Conservation (phyloP, 2,329 filamentous ascomycete genomes). For the Pseudogymnoascus sp. region DNA sequence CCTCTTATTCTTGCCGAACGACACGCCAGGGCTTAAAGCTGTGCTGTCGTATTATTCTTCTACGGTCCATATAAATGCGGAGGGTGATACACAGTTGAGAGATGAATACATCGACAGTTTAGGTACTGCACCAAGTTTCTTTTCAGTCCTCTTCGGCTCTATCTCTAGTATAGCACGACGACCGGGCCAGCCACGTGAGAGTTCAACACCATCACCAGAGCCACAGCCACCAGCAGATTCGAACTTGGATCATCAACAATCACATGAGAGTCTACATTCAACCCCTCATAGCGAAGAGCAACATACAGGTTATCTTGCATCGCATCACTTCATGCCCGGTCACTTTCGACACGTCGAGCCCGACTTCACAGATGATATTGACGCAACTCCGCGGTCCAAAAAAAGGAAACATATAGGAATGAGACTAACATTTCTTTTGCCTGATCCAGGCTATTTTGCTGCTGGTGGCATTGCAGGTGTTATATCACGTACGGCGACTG, state of each 20-base stretch:
- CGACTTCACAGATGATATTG: conserved; percentile 11
- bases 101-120: conserved; percentile 86
- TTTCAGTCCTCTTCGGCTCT: conserved; percentile 67
- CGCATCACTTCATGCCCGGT: not conserved
- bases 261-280: not conserved
- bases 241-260: conserved; percentile 5
- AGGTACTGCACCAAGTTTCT: conserved; percentile 71
- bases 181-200: conserved; percentile 22
- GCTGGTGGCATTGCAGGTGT: conserved; percentile 92
- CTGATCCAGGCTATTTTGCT: conserved; percentile 93
- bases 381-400: conserved; percentile 10
- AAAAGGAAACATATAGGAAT: conserved; percentile 13
- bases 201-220: conserved; percentile 9
- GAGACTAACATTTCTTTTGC: conserved; percentile 39
- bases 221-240: conserved; percentile 1
- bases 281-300: not conserved
- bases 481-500: conserved; percentile 89
- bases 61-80: conserved; percentile 79
- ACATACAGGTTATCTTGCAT: not conserved
- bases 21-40: conserved; percentile 64
- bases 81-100: conserved; percentile 88
- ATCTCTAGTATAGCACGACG: conserved; percentile 56
- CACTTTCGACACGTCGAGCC: conserved; percentile 8
- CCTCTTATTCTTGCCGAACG: conserved; percentile 74
- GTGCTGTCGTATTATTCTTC: conserved; percentile 88